phyloP scores from a whole-genome alignment of 2,329 filamentous ascomycete genomes.

The Tricladium varicosporioides region DNA sequence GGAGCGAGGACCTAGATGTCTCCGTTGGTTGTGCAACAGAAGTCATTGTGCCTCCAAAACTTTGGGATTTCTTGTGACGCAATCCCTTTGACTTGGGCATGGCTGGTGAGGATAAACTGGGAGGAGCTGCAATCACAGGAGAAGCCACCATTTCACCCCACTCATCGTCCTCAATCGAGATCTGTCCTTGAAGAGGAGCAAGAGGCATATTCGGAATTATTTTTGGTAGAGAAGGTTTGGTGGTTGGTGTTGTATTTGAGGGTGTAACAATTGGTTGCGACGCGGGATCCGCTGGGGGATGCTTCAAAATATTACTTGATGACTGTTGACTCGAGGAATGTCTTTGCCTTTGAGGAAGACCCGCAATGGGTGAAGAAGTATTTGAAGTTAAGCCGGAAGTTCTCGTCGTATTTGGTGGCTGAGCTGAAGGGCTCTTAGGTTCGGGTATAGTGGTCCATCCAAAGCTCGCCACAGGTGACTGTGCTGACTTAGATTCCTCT shows the following conservation, averaged over 20 bases:
- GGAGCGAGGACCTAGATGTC: background rate
- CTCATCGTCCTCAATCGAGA: constrained; percentile 33
- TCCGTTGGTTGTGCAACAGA: background rate
- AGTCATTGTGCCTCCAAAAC: constrained; percentile 9
- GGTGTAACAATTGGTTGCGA: background rate
- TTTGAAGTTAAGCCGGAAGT: constrained; percentile 1
- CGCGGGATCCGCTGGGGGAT: background rate
- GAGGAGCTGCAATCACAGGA: constrained; percentile 22
- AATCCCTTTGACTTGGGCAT: background rate
- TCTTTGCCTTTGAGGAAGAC: background rate
- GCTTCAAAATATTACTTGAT: background rate
- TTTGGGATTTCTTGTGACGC: constrained; percentile 26
- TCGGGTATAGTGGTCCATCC: constrained; percentile 21
- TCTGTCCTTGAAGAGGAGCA: background rate
- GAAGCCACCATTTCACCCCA: constrained; percentile 40
- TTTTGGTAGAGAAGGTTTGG: background rate
- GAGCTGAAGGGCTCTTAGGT: background rate
- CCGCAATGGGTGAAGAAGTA: background rate
- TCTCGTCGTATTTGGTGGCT: background rate
- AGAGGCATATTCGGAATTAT: background rate
- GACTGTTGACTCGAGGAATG: background rate
- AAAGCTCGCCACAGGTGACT: constrained; percentile 21
- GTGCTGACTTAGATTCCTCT: constrained; percentile 7
- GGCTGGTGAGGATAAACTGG: constrained; percentile 3
- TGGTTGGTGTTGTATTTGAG: too few relatives aligned